Evolutionary conservation across 1,284 basidiomycete genomes (phyloP), one percentile per base, ranked within the genome.

Genomic region (Austroboletus olivaceoglutinosus): DNA sequence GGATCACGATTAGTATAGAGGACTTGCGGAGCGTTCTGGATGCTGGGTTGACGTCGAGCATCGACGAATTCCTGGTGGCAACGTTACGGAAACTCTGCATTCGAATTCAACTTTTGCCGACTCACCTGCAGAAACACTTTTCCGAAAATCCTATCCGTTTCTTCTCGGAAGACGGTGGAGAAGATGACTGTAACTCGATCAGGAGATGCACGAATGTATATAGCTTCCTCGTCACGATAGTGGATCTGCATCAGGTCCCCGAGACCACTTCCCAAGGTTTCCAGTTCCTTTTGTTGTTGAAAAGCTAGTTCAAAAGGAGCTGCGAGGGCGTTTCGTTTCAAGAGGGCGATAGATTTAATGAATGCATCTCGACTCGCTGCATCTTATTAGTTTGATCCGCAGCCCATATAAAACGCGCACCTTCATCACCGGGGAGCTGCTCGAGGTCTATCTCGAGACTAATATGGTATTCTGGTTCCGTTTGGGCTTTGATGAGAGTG

Each of bases 101-200:
- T 23, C 10, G 23, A 16, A 18, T 40, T 27, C 40, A 34, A 43
- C 11, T 6, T 21, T 25, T 4, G 34, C 16, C 11, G 29, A 68
- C 79, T 57, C 56, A 91, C 93, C 80, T 99, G 97, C 53, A 99
- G 74, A 76, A 99, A 99, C 7, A 99, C 91, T 65, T 94, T 94
- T 22, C 97, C 97, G 68, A 94, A 93, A 46, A 98, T 91, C 50
- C 93, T 83, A 73, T 99, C 97, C 7, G 96, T 98, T 72, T 99
- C 97, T 63, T 99, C 97, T 62, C 90, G 83, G 76, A 99, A 99
- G 41, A 94, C 82, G 12, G 97, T 99, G 5, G 91, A 94, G 73
- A 99, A 99, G 63, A 98, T 92, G 51, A 98, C 93, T 0, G 97
- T 99, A 45, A 99, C 96, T 54, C 97, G 89, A 77, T 99, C 97